Conservation (phyloP, 805 yeast species). For the Teunomyces lycoperdinae region DNA sequence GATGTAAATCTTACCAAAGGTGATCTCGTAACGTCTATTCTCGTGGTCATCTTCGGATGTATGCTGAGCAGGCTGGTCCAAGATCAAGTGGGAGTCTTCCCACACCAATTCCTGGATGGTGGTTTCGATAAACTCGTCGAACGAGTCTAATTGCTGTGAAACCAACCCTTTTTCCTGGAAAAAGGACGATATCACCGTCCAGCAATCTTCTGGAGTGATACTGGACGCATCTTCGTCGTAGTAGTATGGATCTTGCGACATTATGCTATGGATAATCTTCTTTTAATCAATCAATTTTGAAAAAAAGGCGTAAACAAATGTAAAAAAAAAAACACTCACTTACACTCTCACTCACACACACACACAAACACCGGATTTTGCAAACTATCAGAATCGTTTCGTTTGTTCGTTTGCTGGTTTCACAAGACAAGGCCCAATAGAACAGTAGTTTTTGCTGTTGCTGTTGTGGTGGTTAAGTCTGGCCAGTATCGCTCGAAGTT, state of each 20-base stretch:
- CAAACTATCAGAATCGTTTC: too few relatives aligned
- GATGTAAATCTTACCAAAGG: slow-evolving; percentile 95
- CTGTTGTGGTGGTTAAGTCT: not conserved
- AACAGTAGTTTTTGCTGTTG: not conserved
- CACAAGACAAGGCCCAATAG: too few relatives aligned
- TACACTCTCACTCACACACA: not conserved
- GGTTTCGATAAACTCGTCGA: slow-evolving; percentile 95
- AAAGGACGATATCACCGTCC: slow-evolving; percentile 96
- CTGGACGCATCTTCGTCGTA: slow-evolving; percentile 60
- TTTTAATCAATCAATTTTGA: not conserved
- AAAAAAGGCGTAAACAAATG: not conserved
- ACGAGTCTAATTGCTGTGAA: slow-evolving; percentile 96
- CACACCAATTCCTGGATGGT: slow-evolving; percentile 95
- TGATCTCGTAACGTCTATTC: slow-evolving; percentile 89
- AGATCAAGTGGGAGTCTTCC: slow-evolving; percentile 89
- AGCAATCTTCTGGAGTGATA: slow-evolving; percentile 97
- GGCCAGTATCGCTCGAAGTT: not conserved
- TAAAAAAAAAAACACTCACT: not conserved
- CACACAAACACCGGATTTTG: not conserved
- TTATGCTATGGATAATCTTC: slow-evolving; percentile 4
- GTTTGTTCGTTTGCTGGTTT: too few relatives aligned
- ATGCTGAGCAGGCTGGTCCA: slow-evolving; percentile 98
- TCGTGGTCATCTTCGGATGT: slow-evolving; percentile 86
- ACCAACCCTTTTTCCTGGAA: slow-evolving; percentile 96
- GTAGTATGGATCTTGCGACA: slow-evolving; percentile 60